Evolutionary conservation across 345 rosid species (phyloP).

Genomic region (Eucalyptus pauciflora): DNA sequence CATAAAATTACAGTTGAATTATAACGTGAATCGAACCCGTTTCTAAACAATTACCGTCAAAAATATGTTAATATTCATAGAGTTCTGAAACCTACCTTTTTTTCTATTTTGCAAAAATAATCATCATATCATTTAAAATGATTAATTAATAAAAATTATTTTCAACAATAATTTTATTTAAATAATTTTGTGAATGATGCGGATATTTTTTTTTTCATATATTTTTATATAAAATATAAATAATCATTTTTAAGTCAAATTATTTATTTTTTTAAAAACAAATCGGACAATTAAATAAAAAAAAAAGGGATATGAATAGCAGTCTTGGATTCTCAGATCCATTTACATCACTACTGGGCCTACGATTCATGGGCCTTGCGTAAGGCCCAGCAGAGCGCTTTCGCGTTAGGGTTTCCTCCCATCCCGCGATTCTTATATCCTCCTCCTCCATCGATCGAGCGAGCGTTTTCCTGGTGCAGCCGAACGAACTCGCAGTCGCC

Average conservation of each 20-base stretch:
- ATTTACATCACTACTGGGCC: not conserved
- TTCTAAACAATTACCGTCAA: fast-evolving
- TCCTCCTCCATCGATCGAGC: not conserved
- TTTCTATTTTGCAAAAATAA: fast-evolving
- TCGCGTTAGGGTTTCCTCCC: not conserved
- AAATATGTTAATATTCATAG: not conserved
- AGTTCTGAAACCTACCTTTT: not conserved
- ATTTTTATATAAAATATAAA: not conserved
- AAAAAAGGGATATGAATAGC: fast-evolving
- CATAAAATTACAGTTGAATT: fast-evolving
- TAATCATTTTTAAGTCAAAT: fast-evolving
- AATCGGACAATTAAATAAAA: not conserved
- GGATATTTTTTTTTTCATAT: fast-evolving
- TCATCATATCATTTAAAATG: too few relatives aligned
- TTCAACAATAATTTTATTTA: too few relatives aligned
- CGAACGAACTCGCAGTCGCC: not conserved
- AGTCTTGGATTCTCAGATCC: not conserved
- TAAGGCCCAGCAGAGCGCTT: not conserved
- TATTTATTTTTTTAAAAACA: fast-evolving
- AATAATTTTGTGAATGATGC: not conserved
- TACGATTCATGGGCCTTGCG: not conserved
- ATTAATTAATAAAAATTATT: not conserved
- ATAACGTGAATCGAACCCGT: fast-evolving
- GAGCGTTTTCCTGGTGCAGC: not conserved
- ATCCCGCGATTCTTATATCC: not conserved